These are phyloP conservation scores for Debaryomycetaceae sp. DNA, from an alignment of 1,139 yeast species.

Conservation along the genomic window DNA sequence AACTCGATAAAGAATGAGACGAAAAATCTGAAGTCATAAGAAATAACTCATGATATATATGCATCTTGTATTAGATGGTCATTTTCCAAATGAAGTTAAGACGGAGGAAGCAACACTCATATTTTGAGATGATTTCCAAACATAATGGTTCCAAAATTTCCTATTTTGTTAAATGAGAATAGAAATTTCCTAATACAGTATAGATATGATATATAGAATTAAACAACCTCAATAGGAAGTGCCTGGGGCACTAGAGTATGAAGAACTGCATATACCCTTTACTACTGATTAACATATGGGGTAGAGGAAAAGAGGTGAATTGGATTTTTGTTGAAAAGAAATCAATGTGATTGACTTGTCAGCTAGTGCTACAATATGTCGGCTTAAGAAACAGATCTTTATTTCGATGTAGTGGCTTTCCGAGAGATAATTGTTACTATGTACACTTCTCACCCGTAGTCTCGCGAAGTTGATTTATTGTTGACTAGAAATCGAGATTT, in stretches of 20 bases:
- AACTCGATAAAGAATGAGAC: background rate
- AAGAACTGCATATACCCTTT: background rate
- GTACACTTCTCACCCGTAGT: no score
- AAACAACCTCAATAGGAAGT: background rate
- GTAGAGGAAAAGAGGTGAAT: background rate
- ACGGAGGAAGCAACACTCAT: background rate
- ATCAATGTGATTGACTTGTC: no score
- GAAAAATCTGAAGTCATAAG: no score
- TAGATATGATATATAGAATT: background rate
- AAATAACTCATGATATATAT: background rate
- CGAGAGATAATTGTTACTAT: no score
- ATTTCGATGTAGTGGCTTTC: no score
- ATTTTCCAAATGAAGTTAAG: background rate
- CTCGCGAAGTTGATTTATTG: background rate
- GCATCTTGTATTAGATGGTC: background rate
- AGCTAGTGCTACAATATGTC: no score
- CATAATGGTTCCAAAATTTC: background rate
- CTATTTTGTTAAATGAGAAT: background rate
- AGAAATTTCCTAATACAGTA: background rate
- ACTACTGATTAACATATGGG: background rate
- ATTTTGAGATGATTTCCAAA: background rate
- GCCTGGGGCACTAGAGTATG: background rate
- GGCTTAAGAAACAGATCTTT: no score
- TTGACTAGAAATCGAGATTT: slow-evolving; percentile 3
- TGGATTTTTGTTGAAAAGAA: no score